Conservation (phyloP, 2,329 filamentous ascomycete species). For the Epichloe typhina region DNA sequence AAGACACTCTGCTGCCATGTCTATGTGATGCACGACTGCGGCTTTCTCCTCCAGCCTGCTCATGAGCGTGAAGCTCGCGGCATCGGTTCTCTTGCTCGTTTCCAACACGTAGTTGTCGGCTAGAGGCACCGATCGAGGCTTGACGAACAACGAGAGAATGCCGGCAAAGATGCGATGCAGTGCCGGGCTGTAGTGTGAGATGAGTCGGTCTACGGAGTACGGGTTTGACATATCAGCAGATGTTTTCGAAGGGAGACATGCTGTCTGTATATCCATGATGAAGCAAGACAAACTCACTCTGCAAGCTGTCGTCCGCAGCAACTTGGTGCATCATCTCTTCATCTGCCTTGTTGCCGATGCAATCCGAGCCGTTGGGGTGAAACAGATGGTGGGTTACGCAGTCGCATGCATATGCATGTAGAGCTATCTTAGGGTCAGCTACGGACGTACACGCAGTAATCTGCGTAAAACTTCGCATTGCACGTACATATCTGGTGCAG, state of each 20-base stretch:
- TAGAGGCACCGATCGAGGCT: constrained; percentile 43
- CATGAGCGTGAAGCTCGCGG: constrained; percentile 43
- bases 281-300: constrained; percentile 30
- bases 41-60: constrained; percentile 42
- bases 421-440: constrained; percentile 12
- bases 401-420: constrained; percentile 58
- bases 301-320: constrained; percentile 52
- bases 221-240: background rate
- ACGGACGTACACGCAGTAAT: background rate
- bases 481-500: constrained; percentile 3
- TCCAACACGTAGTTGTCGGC: constrained; percentile 46
- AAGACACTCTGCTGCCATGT: constrained; percentile 54
- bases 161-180: constrained; percentile 34
- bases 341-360: constrained; percentile 40
- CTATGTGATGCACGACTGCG: constrained; percentile 32
- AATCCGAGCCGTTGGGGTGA: constrained; percentile 49
- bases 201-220: constrained; percentile 36
- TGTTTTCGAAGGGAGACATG: background rate
- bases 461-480: background rate
- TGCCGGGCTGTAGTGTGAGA: constrained; percentile 42
- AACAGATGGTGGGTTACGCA: constrained; percentile 59
- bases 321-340: constrained; percentile 56
- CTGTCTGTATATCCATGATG: background rate
- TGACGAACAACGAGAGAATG: constrained; percentile 34
- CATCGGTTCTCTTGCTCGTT: constrained; percentile 30